A percentile compares a stretch with the other conserved stretches of the same genome.
These are phyloP conservation scores for Torrubiella hemipterigena DNA, from an alignment of 2,329 filamentous ascomycete genomes.

Conservation along the genomic window DNA sequence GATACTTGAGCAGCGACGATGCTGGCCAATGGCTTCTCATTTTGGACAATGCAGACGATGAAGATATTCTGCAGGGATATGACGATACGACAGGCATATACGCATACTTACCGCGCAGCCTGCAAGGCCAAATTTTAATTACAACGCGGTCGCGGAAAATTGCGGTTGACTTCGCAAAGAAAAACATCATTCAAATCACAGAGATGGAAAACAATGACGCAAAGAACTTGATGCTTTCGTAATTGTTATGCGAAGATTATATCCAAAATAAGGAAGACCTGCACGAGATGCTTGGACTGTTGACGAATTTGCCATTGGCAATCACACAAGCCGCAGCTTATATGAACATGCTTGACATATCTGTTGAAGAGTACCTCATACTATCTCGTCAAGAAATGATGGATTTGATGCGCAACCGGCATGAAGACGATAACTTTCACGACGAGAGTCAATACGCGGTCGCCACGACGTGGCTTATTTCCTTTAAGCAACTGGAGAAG, in stretches of 20 bases:
- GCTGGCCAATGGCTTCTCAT: constrained; percentile 25
- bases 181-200: constrained; percentile 2
- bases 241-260: neutral
- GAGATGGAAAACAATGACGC: constrained; percentile 14
- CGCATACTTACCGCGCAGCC: constrained; percentile 16
- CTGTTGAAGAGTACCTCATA: constrained; percentile 18
- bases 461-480: constrained; percentile 2
- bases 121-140: constrained; percentile 19
- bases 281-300: constrained; percentile 7
- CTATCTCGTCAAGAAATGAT: constrained; percentile 8
- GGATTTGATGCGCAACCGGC: neutral
- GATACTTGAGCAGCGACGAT: constrained; percentile 14
- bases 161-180: constrained; percentile 13
- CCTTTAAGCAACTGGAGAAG: constrained; percentile 5
- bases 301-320: constrained; percentile 23
- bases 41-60: constrained; percentile 29
- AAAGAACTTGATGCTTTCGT: constrained; percentile 9
- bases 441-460: constrained; percentile 14
- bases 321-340: constrained; percentile 29
- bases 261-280: neutral
- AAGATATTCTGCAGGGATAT: constrained; percentile 11
- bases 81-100: constrained; percentile 10
- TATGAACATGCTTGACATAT: constrained; percentile 18
- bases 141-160: constrained; percentile 23
- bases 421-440: constrained; percentile 9